Percentiles rank a stretch among this genome's conserved stretches.
Evolutionary conservation across 2,329 filamentous ascomycete species (phyloP).

Genomic region (Xylaria sp.): DNA sequence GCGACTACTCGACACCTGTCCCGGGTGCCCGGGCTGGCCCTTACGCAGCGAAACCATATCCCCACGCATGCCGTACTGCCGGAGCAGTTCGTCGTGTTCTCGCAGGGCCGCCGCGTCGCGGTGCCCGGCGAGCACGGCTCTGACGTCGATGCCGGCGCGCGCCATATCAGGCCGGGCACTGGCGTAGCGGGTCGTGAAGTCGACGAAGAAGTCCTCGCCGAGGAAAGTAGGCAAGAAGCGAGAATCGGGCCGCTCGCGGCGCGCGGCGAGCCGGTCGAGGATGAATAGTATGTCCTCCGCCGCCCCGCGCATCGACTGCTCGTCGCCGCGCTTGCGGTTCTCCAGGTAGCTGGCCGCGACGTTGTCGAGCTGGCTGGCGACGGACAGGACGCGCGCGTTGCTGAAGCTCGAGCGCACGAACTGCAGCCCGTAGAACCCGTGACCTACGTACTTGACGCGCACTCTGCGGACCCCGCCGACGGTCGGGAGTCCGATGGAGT

Average conservation of each 20-base stretch:
- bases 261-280: constrained; percentile 19
- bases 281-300: constrained; percentile 36
- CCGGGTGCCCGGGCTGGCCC: constrained; percentile 30
- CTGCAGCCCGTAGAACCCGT: constrained; percentile 41
- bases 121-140: constrained; percentile 24
- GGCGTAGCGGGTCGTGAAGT: constrained; percentile 29
- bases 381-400: constrained; percentile 31
- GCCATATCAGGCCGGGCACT: constrained; percentile 22
- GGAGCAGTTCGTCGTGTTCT: constrained; percentile 38
- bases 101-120: constrained; percentile 16
- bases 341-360: constrained; percentile 36
- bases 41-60: background rate
- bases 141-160: constrained; percentile 36
- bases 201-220: constrained; percentile 34
- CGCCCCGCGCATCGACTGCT: constrained; percentile 24
- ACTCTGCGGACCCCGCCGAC: constrained; percentile 44
- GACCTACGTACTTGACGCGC: constrained; percentile 44
- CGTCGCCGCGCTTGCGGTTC: constrained; percentile 5
- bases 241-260: background rate
- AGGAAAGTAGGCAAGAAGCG: constrained; percentile 34
- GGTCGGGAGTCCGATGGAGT: constrained; percentile 53
- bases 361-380: constrained; percentile 37
- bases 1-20: too few species aligned
- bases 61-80: constrained; percentile 27
- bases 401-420: constrained; percentile 22